Conservation (phyloP, 139 green algal genomes). For the Axilococcus clingmanii region DNA sequence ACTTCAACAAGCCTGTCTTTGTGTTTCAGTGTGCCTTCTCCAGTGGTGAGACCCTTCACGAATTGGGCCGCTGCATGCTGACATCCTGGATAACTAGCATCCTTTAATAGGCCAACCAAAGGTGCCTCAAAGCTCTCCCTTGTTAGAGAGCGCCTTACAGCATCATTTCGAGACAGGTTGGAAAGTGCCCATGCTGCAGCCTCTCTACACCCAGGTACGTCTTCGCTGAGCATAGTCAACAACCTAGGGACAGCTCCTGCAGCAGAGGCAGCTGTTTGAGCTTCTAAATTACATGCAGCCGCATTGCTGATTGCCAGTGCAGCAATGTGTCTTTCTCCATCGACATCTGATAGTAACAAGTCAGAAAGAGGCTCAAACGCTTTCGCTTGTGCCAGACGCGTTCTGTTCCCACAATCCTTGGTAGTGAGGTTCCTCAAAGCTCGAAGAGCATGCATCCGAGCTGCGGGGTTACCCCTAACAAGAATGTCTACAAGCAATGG, state of each 20-base stretch:
- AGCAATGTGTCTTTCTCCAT: constrained; percentile 8
- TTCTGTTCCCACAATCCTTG: too few species aligned
- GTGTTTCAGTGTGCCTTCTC: too few species aligned
- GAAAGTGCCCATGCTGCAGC: constrained; percentile 16
- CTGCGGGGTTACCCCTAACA: background rate
- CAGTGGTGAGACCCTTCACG: too few species aligned
- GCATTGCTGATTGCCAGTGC: constrained; percentile 7
- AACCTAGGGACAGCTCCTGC: background rate
- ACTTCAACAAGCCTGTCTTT: too few species aligned
- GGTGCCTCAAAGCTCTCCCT: too few species aligned
- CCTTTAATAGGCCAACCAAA: too few species aligned
- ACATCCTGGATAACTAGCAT: too few species aligned
- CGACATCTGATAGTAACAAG: background rate
- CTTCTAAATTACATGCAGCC: constrained; percentile 14
- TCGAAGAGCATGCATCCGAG: constrained; percentile 22
- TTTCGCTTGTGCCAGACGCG: background rate
- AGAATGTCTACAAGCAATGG: constrained; percentile 13
- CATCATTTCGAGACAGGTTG: constrained; percentile 21
- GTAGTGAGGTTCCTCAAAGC: constrained; percentile 29
- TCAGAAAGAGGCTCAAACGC: constrained; percentile 1
- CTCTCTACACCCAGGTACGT: constrained; percentile 8
- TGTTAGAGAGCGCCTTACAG: too few species aligned
- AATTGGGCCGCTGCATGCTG: too few species aligned
- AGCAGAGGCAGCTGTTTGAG: background rate
- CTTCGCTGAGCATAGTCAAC: background rate